Conservation (phyloP, 768 basidiomycete genomes). For the Russula foetens region DNA sequence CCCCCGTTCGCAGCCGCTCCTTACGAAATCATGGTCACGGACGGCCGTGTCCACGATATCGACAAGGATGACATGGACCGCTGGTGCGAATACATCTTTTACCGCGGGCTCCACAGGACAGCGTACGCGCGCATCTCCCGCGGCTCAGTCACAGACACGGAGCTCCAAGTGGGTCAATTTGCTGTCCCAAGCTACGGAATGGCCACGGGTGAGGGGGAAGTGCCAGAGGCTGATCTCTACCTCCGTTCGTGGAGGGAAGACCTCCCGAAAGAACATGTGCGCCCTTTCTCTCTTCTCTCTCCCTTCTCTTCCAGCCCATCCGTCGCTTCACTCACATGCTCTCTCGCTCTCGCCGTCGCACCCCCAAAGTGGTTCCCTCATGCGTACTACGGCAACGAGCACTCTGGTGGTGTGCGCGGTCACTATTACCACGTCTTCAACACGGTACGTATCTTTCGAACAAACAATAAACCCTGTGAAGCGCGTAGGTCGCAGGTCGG, state of each 20-base stretch:
- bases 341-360: no score
- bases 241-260: slow-evolving; percentile 58
- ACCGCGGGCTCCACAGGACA: slow-evolving; percentile 70
- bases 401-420: slow-evolving; percentile 51
- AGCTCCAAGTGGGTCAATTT: slow-evolving; percentile 84
- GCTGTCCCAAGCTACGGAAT: slow-evolving; percentile 55
- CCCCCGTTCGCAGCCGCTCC: slow-evolving; percentile 46
- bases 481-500: no score
- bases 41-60: slow-evolving; percentile 74
- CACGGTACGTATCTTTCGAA: slow-evolving; percentile 38
- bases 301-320: no score
- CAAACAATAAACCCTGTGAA: not conserved
- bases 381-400: slow-evolving; percentile 52
- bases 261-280: slow-evolving; percentile 54
- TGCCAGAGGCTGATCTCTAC: slow-evolving; percentile 56
- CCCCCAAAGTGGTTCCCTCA: slow-evolving; percentile 62
- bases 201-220: slow-evolving; percentile 48
- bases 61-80: slow-evolving; percentile 63
- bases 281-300: slow-evolving; percentile 21
- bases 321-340: no score
- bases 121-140: slow-evolving; percentile 79
- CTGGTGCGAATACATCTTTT: slow-evolving; percentile 90
- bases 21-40: slow-evolving; percentile 67
- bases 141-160: slow-evolving; percentile 83
- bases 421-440: slow-evolving; percentile 75